Evolutionary conservation across 306 rosid genomes (phyloP).

Genomic region (Prunus armeniaca): DNA sequence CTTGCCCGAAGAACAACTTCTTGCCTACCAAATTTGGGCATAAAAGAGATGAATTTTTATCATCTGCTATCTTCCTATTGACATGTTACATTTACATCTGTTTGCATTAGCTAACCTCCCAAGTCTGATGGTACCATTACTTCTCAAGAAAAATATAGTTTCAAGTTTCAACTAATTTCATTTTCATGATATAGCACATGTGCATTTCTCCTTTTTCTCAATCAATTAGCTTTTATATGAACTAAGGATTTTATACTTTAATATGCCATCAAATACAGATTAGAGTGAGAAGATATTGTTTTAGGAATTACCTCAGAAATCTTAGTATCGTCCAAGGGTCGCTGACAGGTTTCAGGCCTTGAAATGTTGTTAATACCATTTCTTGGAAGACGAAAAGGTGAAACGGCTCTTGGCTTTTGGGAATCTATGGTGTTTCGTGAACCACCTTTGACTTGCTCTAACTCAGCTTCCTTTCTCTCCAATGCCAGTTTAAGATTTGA

Average conservation of each 20-base stretch:
- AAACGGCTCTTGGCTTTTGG: constrained; percentile 69
- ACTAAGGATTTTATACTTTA: background rate
- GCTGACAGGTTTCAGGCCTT: constrained; percentile 57
- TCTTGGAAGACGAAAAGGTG: constrained; percentile 77
- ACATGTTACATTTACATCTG: background rate
- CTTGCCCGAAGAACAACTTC: constrained; percentile 89
- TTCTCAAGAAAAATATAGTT: background rate
- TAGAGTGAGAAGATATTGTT: background rate
- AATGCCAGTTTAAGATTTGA: constrained; percentile 69
- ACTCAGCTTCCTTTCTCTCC: constrained; percentile 81
- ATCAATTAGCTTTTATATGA: background rate
- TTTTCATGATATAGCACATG: background rate
- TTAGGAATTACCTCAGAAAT: constrained; percentile 48
- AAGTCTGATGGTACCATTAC: background rate
- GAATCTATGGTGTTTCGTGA: constrained; percentile 39
- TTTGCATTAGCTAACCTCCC: background rate
- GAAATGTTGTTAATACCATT: constrained; percentile 35
- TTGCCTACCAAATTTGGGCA: constrained; percentile 40
- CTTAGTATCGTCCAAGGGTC: constrained; percentile 50
- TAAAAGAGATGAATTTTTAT: background rate
- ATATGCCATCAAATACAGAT: background rate
- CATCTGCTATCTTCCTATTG: background rate
- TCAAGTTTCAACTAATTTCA: constrained; percentile 1
- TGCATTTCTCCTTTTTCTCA: no score
- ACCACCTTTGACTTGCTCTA: constrained; percentile 63